These are phyloP conservation scores for Flaveria linearis DNA, from an alignment of 129 eudicot species.

Conservation along the genomic window DNA sequence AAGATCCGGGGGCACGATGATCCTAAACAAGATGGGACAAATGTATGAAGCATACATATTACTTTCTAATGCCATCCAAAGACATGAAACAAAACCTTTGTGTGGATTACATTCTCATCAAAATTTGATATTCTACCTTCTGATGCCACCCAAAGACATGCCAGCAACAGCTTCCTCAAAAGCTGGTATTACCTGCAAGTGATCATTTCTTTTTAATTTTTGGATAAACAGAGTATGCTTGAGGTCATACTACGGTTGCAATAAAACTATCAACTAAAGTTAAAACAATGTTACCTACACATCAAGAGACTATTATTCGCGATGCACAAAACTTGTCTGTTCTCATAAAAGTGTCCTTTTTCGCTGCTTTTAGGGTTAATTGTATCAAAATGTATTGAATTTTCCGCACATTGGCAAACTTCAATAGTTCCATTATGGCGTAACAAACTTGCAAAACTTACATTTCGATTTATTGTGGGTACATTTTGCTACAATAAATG, in stretches of 20 bases:
- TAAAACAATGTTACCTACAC: constrained; percentile 5
- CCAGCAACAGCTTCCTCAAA: constrained; percentile 97
- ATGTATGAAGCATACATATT: neutral
- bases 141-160: constrained; percentile 87
- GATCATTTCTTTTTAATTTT: neutral
- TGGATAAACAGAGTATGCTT: neutral
- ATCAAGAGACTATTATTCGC: neutral
- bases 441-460: neutral
- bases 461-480: neutral
- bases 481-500: neutral
- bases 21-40: constrained; percentile 50
- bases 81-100: neutral
- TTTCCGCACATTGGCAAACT: neutral
- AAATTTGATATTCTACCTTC: constrained; percentile 56
- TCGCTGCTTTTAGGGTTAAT: neutral
- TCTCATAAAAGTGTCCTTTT: neutral
- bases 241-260: neutral
- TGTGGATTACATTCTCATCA: neutral
- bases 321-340: neutral
- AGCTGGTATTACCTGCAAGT: constrained; percentile 86
- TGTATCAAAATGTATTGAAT: no score
- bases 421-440: neutral
- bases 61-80: neutral
- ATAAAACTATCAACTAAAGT: neutral
- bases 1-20: constrained; percentile 94